Base-by-base conservation (phyloP, 2,329 filamentous ascomycete genomes). In the Ophiostoma novo-ulmi region DNA sequence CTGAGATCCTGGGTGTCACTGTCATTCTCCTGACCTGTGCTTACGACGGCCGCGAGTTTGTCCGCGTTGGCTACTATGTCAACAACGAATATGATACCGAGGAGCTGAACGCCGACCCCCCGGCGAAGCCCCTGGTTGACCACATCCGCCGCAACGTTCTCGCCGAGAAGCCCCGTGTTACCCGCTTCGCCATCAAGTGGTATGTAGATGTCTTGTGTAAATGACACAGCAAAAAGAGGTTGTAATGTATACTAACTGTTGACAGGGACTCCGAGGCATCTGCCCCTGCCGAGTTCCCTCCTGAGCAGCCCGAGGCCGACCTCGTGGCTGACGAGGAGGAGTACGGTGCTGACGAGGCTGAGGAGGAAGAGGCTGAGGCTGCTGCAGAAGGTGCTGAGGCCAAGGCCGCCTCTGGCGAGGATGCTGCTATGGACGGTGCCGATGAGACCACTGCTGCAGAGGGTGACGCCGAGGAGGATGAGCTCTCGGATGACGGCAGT, bases 21-120 rank as follows among this genome's bases (percentile, higher is more conserved):
- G 95, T 99, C 77, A 93, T 99, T 76, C 90, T 99, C 70, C 87
- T 99, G 75, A 97, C 93, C 71, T 98, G 95, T 82, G 91, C 93
- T 80, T 99, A 99, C 82, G 95, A 99, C 77, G 91, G 91, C 70
- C 89, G 95, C 78, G 95, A 99, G 80, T 99, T 99, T 77, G 93
- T 99, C 55, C 93, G 95, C 75, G 94, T 99, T 61, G 95, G 95
- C 73, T 99, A 99, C 87, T 99, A 99, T 76, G 95, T 99, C 77
- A 99, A 98, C 85, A 99, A 99, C 77, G 96, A 99, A 81, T 99
- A 99, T 80, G 93, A 97, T 76, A 91, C 91, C 36, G 93, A 96
- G 77, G 92, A 97, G 79, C 86, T 99, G 74, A 91, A 88, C 76
- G 89, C 90, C 67, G 94, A 98, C 76, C 95, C 95, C 11, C 95